Percentiles rank a stretch among this genome's conserved stretches.
phyloP scores from a whole-genome alignment of 352 stramenopile genomes.

The Pythium aquatile region DNA sequence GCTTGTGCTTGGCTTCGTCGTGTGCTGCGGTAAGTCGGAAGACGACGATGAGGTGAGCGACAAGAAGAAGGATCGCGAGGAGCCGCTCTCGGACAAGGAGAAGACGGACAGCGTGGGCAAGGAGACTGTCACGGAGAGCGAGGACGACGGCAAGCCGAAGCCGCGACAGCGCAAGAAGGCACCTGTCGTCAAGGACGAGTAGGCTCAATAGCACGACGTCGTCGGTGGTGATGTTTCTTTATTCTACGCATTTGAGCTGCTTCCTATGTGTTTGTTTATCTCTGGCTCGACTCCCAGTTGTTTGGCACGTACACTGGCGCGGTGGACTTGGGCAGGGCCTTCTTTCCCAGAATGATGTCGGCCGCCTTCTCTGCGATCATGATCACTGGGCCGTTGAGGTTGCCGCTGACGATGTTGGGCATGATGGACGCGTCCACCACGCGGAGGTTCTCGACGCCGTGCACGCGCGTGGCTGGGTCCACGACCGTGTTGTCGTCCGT shows the following conservation, averaged over 20 bases:
- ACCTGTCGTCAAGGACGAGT: constrained; percentile 62
- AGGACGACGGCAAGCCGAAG: constrained; percentile 41
- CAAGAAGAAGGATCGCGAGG: constrained; percentile 36
- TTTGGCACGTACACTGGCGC: constrained; percentile 68
- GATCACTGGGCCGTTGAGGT: constrained; percentile 93
- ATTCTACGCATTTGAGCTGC: constrained; percentile 1
- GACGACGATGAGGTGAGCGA: constrained; percentile 32
- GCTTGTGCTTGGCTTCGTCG: constrained; percentile 49
- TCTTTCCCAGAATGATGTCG: constrained; percentile 88
- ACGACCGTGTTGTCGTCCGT: constrained; percentile 85
- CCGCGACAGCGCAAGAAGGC: constrained; percentile 80
- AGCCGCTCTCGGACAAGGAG: constrained; percentile 17
- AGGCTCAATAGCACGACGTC: constrained; percentile 8
- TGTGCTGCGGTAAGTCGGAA: constrained; percentile 49
- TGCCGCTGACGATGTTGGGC: constrained; percentile 93
- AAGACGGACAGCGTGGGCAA: constrained; percentile 24
- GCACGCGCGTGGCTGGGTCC: constrained; percentile 81
- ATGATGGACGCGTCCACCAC: constrained; percentile 94
- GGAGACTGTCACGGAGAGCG: constrained; percentile 24
- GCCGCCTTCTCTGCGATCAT: constrained; percentile 93
- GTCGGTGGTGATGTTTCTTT: background rate
- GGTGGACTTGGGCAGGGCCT: constrained; percentile 65
- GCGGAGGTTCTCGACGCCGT: constrained; percentile 85
- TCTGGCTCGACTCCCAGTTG: constrained; percentile 73
- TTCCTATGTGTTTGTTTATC: constrained; percentile 36